phyloP scores from a whole-genome alignment of 1,284 basidiomycete genomes.

The Polyporus tsugae region DNA sequence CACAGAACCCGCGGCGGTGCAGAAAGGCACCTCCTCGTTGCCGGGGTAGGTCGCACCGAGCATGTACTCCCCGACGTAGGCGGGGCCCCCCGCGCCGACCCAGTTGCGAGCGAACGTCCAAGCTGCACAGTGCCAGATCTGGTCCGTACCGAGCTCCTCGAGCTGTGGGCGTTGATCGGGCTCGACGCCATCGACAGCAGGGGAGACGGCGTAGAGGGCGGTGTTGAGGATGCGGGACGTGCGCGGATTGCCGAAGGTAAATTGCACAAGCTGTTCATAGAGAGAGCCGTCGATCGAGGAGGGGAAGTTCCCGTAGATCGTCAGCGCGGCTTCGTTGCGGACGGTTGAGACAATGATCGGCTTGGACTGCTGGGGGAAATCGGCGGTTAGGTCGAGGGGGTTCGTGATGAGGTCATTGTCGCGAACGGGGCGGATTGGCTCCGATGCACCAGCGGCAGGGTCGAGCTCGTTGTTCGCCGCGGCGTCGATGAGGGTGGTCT shows the following conservation, averaged over 20 bases:
- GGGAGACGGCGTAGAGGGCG: slow-evolving; percentile 56
- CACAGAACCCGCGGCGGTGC: slow-evolving; percentile 60
- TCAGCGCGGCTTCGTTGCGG: slow-evolving; percentile 68
- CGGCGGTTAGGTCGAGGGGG: slow-evolving; percentile 62
- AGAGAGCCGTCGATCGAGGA: slow-evolving; percentile 49
- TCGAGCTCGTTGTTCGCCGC: slow-evolving; percentile 50
- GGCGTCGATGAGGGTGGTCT: slow-evolving; percentile 51
- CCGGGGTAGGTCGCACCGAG: slow-evolving; percentile 75
- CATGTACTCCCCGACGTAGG: slow-evolving; percentile 74
- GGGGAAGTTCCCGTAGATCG: slow-evolving; percentile 59
- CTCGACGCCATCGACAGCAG: slow-evolving; percentile 39
- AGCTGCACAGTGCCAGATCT: slow-evolving; percentile 72
- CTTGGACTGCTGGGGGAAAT: slow-evolving; percentile 66
- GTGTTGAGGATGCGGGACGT: slow-evolving; percentile 57
- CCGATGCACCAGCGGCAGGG: slow-evolving; percentile 57
- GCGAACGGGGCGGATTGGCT: slow-evolving; percentile 69
- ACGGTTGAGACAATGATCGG: slow-evolving; percentile 78
- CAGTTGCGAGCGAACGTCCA: slow-evolving; percentile 77
- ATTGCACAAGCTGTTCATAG: slow-evolving; percentile 52
- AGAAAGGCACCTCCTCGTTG: slow-evolving; percentile 63
- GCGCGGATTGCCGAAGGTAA: slow-evolving; percentile 58
- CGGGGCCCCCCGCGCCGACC: slow-evolving; percentile 67
- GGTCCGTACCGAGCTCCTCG: slow-evolving; percentile 72
- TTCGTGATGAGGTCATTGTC: slow-evolving; percentile 68
- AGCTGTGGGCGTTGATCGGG: slow-evolving; percentile 64